Percentiles rank a stretch among this genome's conserved stretches.
phyloP scores from a whole-genome alignment of 2,329 filamentous ascomycete species.

The Furcasterigmium furcatum region DNA sequence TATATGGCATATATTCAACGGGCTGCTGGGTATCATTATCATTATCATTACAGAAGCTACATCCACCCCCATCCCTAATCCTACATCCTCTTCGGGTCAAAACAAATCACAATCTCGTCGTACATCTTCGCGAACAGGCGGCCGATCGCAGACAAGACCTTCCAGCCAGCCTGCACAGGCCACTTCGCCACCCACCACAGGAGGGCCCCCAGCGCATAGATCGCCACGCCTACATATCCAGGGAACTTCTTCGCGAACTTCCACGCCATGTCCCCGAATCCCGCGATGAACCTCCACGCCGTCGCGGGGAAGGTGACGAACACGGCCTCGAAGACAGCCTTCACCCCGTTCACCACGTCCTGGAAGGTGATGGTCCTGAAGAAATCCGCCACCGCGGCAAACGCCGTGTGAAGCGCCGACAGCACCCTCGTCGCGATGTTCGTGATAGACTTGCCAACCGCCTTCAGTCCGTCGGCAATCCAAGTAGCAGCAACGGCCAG shows the following conservation, averaged over 20 bases:
- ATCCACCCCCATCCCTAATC: neutral
- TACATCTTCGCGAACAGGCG: conserved; percentile 23
- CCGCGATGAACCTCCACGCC: conserved; percentile 18
- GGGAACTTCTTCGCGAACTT: conserved; percentile 24
- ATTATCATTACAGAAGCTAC: no score
- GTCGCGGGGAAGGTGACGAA: conserved; percentile 25
- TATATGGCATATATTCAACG: no score
- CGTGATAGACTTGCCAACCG: conserved; percentile 17
- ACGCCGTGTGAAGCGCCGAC: conserved; percentile 30
- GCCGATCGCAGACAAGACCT: conserved; percentile 24
- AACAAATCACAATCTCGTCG: conserved; percentile 30
- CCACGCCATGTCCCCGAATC: conserved; percentile 17
- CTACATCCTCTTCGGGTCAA: conserved; percentile 28
- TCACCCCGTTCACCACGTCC: conserved; percentile 34
- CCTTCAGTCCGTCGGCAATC: conserved; percentile 23
- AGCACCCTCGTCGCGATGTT: conserved; percentile 19
- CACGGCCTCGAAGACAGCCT: conserved; percentile 20
- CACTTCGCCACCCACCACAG: conserved; percentile 27
- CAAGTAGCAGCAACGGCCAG: conserved; percentile 20
- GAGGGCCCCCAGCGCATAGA: conserved; percentile 19
- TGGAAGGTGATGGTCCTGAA: conserved; percentile 30
- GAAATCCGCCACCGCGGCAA: conserved; percentile 26
- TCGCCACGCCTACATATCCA: conserved; percentile 20
- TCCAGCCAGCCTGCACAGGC: conserved; percentile 26
- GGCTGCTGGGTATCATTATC: no score